These are phyloP conservation scores for Ascochyta pisi DNA, from an alignment of 2,329 filamentous ascomycete species.

Conservation along the genomic window DNA sequence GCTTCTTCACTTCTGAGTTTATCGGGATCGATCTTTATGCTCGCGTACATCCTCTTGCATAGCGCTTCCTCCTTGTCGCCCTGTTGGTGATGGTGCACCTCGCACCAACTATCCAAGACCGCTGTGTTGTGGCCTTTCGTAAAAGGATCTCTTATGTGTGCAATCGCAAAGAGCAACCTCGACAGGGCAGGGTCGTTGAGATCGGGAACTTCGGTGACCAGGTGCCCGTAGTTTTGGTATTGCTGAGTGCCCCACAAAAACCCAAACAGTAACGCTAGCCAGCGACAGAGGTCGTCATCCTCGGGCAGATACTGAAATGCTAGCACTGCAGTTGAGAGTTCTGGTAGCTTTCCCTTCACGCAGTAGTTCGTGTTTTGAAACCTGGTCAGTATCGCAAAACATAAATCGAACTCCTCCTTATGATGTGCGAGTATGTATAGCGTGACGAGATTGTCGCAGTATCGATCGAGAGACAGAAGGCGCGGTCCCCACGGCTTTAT, in stretches of 20 bases:
- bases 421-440: conserved; percentile 21
- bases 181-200: conserved; percentile 6
- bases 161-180: conserved; percentile 20
- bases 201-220: not conserved
- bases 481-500: not conserved
- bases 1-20: not conserved
- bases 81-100: conserved; percentile 17
- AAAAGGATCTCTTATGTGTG: conserved; percentile 7
- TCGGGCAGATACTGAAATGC: conserved; percentile 22
- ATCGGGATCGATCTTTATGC: not conserved
- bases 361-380: conserved; percentile 23
- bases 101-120: conserved; percentile 20
- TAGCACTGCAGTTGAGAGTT: not conserved
- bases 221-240: conserved; percentile 6
- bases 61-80: conserved; percentile 4
- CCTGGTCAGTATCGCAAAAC: conserved; percentile 18
- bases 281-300: conserved; percentile 20
- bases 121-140: conserved; percentile 16
- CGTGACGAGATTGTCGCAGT: conserved; percentile 24
- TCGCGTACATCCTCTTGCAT: conserved; percentile 1
- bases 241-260: conserved; percentile 21
- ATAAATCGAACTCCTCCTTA: not conserved
- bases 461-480: conserved; percentile 6
- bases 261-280: conserved; percentile 23
- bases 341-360: not conserved